Percentiles rank a stretch among this genome's conserved stretches.
Conservation (phyloP, 2,329 filamentous ascomycete genomes). For the Aphanocladium album region DNA sequence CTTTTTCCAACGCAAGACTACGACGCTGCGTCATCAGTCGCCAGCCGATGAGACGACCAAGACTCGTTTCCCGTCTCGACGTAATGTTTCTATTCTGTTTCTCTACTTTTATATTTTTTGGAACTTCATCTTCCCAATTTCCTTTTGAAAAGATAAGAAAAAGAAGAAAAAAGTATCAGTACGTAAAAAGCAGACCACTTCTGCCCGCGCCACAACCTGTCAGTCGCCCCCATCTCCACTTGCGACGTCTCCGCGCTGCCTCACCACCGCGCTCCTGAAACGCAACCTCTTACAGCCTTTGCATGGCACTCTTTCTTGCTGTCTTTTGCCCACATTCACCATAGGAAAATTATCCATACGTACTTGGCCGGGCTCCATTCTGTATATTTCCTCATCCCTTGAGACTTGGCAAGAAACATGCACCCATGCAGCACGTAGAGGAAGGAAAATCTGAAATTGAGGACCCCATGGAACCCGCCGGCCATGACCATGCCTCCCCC, state of each 20-base stretch:
- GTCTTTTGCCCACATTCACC: background rate
- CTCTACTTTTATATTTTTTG: no score
- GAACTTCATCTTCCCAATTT: no score
- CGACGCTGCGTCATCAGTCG: no score
- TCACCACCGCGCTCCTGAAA: constrained; percentile 8
- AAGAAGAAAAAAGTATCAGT: no score
- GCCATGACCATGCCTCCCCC: background rate
- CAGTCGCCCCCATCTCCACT: background rate
- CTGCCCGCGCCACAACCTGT: background rate
- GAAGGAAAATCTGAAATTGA: no score
- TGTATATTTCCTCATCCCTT: background rate
- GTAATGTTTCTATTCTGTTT: no score
- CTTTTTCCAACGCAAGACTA: no score
- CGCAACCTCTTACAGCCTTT: constrained; percentile 3
- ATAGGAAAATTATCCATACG: background rate
- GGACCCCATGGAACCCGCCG: background rate
- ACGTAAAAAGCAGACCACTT: background rate
- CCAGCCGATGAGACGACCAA: no score
- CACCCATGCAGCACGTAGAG: background rate
- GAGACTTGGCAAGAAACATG: constrained; percentile 5
- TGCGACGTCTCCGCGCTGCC: background rate
- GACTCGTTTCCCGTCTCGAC: no score
- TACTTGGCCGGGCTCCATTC: background rate
- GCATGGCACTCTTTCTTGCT: background rate
- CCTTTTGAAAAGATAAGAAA: no score